A percentile compares a stretch with the other conserved stretches of the same genome.
Conservation (phyloP, 2,329 filamentous ascomycete genomes). For the Botrytis medusae region DNA sequence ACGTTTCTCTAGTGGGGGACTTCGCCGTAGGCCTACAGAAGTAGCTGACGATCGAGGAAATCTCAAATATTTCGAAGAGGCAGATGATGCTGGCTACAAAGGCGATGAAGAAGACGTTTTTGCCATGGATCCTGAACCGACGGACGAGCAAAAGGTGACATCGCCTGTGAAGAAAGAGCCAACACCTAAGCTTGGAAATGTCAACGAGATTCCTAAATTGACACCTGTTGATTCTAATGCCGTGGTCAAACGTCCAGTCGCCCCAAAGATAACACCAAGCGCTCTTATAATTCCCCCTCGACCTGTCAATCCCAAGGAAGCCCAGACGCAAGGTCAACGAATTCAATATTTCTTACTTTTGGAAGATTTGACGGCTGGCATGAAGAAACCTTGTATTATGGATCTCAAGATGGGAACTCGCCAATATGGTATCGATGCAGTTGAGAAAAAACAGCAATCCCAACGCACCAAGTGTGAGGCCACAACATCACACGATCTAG, state of each 20-base stretch:
- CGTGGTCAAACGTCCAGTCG: neutral
- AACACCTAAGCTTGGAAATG: neutral
- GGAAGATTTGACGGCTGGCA: conserved; percentile 92
- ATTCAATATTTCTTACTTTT: conserved; percentile 91
- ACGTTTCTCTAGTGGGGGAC: conserved; percentile 83
- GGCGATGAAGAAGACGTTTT: conserved; percentile 73
- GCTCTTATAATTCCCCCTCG: conserved; percentile 42
- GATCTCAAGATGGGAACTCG: conserved; percentile 98
- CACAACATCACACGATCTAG: conserved; percentile 88
- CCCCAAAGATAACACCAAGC: neutral
- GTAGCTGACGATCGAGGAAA: conserved; percentile 71
- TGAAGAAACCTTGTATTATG: conserved; percentile 95
- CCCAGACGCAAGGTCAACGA: conserved; percentile 63
- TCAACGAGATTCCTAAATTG: neutral
- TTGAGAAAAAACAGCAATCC: conserved; percentile 87
- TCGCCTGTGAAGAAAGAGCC: neutral
- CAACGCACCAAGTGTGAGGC: conserved; percentile 89
- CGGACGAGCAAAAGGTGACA: conserved; percentile 10
- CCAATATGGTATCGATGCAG: conserved; percentile 92
- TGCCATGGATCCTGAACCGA: conserved; percentile 56
- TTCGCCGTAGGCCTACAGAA: conserved; percentile 71
- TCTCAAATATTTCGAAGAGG: conserved; percentile 87
- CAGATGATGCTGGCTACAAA: conserved; percentile 78
- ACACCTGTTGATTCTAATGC: neutral
- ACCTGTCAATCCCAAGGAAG: conserved; percentile 75